Conservation (phyloP, 2,329 filamentous ascomycete species). For the Sclerotinia borealis region DNA sequence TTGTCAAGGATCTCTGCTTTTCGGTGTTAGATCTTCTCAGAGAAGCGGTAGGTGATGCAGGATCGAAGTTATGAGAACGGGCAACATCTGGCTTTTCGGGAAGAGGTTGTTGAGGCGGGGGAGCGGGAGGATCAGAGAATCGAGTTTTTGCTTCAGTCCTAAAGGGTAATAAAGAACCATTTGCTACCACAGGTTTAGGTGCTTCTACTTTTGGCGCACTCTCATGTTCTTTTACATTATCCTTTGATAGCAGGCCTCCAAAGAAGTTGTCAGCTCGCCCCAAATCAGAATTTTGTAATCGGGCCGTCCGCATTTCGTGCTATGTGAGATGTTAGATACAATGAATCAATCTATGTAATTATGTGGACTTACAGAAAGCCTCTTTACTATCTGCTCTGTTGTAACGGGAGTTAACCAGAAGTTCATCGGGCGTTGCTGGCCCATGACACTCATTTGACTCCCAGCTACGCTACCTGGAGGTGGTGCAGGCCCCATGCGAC, state of each 20-base stretch:
- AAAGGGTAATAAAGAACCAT: constrained; percentile 40
- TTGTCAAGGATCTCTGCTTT: constrained; percentile 54
- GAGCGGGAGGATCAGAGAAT: constrained; percentile 89
- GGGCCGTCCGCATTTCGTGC: constrained; percentile 86
- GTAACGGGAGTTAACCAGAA: constrained; percentile 86
- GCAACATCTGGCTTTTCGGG: constrained; percentile 83
- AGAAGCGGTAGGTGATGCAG: constrained; percentile 43
- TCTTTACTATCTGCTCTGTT: constrained; percentile 91
- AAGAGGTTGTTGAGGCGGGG: constrained; percentile 85
- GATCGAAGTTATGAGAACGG: constrained; percentile 38
- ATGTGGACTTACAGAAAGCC: constrained; percentile 34
- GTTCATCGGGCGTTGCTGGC: constrained; percentile 69
- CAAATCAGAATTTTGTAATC: constrained; percentile 81
- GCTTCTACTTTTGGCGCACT: constrained; percentile 45
- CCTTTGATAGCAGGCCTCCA: constrained; percentile 67
- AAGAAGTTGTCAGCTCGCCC: constrained; percentile 77
- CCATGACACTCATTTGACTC: constrained; percentile 49
- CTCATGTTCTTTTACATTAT: constrained; percentile 55
- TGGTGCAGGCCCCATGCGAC: constrained; percentile 49
- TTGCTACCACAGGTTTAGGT: constrained; percentile 42
- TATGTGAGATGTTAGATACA: constrained; percentile 36
- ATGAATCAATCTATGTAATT: neutral
- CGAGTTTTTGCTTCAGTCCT: constrained; percentile 73
- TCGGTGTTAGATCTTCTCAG: constrained; percentile 74
- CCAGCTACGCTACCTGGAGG: constrained; percentile 48